phyloP scores from a whole-genome alignment of 2,329 filamentous ascomycete genomes.

The Fusarium sp. region DNA sequence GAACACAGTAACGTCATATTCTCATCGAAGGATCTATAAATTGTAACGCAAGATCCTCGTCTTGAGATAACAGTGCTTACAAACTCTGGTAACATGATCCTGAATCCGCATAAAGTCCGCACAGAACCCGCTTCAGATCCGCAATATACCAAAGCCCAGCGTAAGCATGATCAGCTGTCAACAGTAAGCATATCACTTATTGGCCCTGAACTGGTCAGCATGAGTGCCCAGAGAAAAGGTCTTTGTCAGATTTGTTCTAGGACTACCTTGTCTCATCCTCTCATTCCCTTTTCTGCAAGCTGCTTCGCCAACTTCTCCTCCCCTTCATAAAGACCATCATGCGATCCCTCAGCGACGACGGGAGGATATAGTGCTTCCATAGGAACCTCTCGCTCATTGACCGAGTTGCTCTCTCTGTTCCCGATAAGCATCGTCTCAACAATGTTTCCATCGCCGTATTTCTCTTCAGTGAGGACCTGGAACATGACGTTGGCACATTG shows the following conservation, averaged over 20 bases:
- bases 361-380: slow-evolving; percentile 7
- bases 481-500: slow-evolving; percentile 18
- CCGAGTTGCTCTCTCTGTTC: not conserved
- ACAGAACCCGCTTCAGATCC: not conserved
- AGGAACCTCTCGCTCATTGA: slow-evolving; percentile 1
- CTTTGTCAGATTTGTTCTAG: fast-evolving
- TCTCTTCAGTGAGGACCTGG: slow-evolving; percentile 1
- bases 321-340: not conserved
- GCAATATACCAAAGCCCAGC: not conserved
- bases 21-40: not conserved
- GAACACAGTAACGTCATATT: not conserved
- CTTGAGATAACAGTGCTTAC: fast-evolving
- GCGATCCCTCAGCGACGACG: not conserved
- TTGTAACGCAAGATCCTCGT: not conserved
- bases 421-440: slow-evolving; percentile 13
- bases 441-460: slow-evolving; percentile 31
- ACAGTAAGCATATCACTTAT: not conserved
- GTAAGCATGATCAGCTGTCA: not conserved
- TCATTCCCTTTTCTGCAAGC: not conserved
- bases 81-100: not conserved
- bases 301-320: not conserved
- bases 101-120: not conserved
- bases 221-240: fast-evolving
- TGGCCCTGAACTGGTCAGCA: no score
- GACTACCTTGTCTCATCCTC: not conserved